A percentile compares a stretch with the other conserved stretches of the same genome.
Evolutionary conservation across 345 rosid genomes (phyloP).

Genomic region (Capsella bursapastoris): DNA sequence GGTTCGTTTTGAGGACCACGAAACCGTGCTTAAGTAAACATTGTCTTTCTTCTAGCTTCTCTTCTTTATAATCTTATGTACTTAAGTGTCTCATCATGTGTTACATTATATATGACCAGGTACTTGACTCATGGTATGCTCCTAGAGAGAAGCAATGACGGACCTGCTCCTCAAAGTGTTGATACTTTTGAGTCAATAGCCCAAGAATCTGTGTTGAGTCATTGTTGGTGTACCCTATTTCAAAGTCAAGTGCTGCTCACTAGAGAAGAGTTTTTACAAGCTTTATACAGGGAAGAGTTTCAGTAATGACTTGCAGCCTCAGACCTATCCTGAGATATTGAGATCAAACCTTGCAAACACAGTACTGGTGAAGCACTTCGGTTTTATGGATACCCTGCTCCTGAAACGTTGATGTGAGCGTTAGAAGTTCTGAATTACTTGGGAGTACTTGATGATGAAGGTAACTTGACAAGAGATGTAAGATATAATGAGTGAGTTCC

Average conservation of each 20-base stretch:
- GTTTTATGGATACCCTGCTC: too few species aligned
- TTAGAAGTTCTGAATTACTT: too few species aligned
- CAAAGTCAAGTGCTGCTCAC: conserved; percentile 94
- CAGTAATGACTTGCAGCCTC: conserved; percentile 84
- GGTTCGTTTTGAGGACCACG: too few species aligned
- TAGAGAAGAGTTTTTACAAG: conserved; percentile 90
- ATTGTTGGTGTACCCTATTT: conserved; percentile 90
- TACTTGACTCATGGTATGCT: conserved; percentile 98
- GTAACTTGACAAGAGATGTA: too few species aligned
- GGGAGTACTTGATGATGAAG: too few species aligned
- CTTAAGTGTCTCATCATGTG: too few species aligned
- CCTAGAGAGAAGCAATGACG: conserved; percentile 57
- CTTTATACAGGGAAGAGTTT: conserved; percentile 93
- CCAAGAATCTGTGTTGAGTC: conserved; percentile 97
- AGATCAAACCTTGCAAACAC: conserved; percentile 96
- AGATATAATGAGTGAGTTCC: too few species aligned
- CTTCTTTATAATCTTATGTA: neutral
- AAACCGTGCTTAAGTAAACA: too few species aligned
- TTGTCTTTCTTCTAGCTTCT: too few species aligned
- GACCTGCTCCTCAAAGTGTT: conserved; percentile 66
- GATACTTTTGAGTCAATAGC: conserved; percentile 41
- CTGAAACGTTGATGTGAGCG: too few species aligned
- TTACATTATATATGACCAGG: conserved; percentile 48
- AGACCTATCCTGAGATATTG: conserved; percentile 94
- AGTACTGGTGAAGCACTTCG: conserved; percentile 45